phyloP scores from a whole-genome alignment of 176 grass and related monocot species.

The Triticum turgidum region DNA sequence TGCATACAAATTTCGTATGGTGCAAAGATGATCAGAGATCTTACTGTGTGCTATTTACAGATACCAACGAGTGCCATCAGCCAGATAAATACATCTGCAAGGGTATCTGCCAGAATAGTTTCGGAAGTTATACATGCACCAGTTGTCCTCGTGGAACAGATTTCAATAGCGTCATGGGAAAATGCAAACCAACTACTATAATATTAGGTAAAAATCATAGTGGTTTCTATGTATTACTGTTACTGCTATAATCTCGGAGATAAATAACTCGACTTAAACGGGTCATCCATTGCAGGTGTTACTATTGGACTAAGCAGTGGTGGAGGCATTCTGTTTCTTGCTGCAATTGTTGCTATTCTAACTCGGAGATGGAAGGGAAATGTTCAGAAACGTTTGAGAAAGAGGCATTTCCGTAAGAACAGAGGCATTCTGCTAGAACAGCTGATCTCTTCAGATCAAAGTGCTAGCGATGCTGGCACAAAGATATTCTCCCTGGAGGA shows the following conservation, averaged over 20 bases:
- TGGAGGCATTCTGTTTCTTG: background rate
- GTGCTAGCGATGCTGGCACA: background rate
- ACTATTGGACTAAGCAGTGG: constrained; percentile 21
- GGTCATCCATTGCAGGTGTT: background rate
- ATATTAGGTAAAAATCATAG: background rate
- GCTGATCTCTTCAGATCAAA: background rate
- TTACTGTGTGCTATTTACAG: background rate
- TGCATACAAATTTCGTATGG: no score
- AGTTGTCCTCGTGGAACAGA: background rate
- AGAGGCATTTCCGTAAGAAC: background rate
- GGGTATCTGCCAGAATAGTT: constrained; percentile 8
- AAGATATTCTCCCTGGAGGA: constrained; percentile 34
- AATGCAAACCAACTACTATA: background rate
- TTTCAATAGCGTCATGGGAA: background rate
- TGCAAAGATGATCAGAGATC: background rate
- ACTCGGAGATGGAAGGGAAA: background rate
- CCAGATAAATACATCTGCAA: constrained; percentile 21
- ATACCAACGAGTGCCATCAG: constrained; percentile 14
- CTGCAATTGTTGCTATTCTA: background rate
- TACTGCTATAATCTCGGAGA: background rate
- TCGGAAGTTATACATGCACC: constrained; percentile 11
- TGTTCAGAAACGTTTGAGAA: background rate
- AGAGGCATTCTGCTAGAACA: constrained; percentile 38
- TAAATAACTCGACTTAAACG: background rate
- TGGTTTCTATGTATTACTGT: no score